Percentiles rank a stretch among this genome's conserved stretches.
These are phyloP conservation scores for Hansfordia pulvinata DNA, from an alignment of 2,329 filamentous ascomycete species.

Conservation along the genomic window DNA sequence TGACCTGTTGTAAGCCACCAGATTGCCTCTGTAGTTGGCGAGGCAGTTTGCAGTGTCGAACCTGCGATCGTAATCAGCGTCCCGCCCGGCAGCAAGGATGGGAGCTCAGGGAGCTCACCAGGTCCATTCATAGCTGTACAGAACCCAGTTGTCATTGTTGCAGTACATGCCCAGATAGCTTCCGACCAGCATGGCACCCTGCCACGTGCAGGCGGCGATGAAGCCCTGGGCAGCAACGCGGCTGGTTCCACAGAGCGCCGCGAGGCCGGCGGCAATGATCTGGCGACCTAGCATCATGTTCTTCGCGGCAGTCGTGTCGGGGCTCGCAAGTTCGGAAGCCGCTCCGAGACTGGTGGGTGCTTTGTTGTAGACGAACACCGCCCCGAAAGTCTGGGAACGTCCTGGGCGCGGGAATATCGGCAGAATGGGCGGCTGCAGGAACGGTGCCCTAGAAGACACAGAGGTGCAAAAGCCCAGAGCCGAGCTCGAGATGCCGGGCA, in stretches of 20 bases:
- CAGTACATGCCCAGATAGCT: slow-evolving; percentile 24
- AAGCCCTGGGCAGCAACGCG: slow-evolving; percentile 19
- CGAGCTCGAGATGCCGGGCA: no score
- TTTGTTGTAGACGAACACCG: no score
- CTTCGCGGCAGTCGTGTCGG: no score
- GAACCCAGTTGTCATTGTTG: slow-evolving; percentile 19
- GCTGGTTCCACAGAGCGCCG: no score
- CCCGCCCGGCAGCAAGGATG: neutral
- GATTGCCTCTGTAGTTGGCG: slow-evolving; percentile 14
- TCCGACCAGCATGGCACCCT: slow-evolving; percentile 17
- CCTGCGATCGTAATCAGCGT: slow-evolving; percentile 11
- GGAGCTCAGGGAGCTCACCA: slow-evolving; percentile 13
- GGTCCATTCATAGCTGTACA: slow-evolving; percentile 24
- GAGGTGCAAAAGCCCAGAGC: no score
- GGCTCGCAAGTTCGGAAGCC: no score
- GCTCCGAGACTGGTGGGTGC: no score
- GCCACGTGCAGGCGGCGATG: slow-evolving; percentile 20
- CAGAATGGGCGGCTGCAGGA: no score
- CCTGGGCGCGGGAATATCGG: no score
- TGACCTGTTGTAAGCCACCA: slow-evolving; percentile 10
- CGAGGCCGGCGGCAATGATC: slow-evolving; percentile 4
- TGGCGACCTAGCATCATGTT: slow-evolving; percentile 2
- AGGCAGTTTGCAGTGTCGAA: slow-evolving; percentile 20
- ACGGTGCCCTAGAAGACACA: no score
- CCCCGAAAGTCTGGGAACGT: no score